These are phyloP conservation scores for Apostasia shenzhenica DNA, from an alignment of 106 monocot species.

Conservation along the genomic window DNA sequence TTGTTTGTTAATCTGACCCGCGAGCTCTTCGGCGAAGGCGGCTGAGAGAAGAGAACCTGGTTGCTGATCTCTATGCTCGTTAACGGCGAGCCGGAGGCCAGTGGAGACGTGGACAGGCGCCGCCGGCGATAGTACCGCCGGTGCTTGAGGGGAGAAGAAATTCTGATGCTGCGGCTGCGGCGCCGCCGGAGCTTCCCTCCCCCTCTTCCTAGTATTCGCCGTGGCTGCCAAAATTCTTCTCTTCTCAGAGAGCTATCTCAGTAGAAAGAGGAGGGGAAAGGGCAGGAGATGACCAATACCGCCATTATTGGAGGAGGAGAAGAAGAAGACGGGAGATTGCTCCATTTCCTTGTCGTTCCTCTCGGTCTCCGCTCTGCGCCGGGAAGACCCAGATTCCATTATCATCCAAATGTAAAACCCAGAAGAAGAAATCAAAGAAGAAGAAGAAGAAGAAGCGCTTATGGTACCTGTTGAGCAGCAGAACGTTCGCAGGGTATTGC, in stretches of 20 bases:
- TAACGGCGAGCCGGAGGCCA: constrained; percentile 53
- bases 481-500: constrained; percentile 35
- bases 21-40: constrained; percentile 20
- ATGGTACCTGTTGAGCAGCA: constrained; percentile 27
- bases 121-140: neutral
- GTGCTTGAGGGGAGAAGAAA: constrained; percentile 2
- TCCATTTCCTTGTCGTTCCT: constrained; percentile 19
- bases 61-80: constrained; percentile 14
- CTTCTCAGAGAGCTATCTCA: neutral
- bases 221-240: neutral
- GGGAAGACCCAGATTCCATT: neutral
- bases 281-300: constrained; percentile 1
- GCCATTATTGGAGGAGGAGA: constrained; percentile 16
- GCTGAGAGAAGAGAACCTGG: neutral
- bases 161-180: constrained; percentile 9
- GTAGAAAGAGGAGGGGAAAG: neutral
- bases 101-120: constrained; percentile 39
- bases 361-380: constrained; percentile 19
- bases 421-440: too few relatives aligned
- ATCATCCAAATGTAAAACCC: constrained; percentile 1
- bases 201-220: constrained; percentile 29
- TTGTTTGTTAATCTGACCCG: constrained; percentile 36
- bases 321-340: constrained; percentile 18
- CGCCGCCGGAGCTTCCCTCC: constrained; percentile 14
- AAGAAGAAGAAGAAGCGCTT: neutral